phyloP scores from a whole-genome alignment of 768 basidiomycete species.

The Lactarius pseudohatsudake region DNA sequence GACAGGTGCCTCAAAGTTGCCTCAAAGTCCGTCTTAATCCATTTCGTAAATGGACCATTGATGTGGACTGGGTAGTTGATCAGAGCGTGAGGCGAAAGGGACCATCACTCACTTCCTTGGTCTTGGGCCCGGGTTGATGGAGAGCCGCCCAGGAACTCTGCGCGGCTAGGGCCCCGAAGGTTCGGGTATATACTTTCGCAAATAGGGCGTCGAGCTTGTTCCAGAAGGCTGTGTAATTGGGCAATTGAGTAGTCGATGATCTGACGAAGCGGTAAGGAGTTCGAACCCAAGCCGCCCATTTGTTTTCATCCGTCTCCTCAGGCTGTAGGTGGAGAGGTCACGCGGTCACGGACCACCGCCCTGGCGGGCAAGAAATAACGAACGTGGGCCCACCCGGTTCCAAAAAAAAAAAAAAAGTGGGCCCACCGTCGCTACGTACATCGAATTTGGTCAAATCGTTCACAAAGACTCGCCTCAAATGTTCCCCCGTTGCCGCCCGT shows the following conservation, averaged over 20 bases:
- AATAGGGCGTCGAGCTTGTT: background rate
- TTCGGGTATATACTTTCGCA: background rate
- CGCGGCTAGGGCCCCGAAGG: background rate
- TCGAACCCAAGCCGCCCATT: background rate
- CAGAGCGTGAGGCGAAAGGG: too few species aligned
- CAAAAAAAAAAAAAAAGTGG: too few species aligned
- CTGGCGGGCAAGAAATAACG: conserved; percentile 1
- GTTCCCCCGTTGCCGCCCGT: background rate
- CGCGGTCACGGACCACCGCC: background rate
- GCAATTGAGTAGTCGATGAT: background rate
- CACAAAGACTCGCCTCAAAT: background rate
- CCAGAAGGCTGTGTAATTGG: background rate
- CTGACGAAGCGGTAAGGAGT: background rate
- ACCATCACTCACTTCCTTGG: too few species aligned
- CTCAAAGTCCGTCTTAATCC: too few species aligned
- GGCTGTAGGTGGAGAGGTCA: conserved; percentile 1
- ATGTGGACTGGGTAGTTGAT: too few species aligned
- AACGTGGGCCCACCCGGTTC: background rate
- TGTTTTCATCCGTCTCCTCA: background rate
- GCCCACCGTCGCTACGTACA: background rate
- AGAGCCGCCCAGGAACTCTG: background rate
- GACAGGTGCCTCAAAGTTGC: too few species aligned
- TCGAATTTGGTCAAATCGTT: conserved; percentile 1
- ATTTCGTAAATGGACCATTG: too few species aligned
- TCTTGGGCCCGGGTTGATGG: too few species aligned